Percentiles rank a stretch among this genome's conserved stretches.
These are phyloP conservation scores for Noccaea bulbosa DNA, from an alignment of 345 rosid species.

Conservation along the genomic window DNA sequence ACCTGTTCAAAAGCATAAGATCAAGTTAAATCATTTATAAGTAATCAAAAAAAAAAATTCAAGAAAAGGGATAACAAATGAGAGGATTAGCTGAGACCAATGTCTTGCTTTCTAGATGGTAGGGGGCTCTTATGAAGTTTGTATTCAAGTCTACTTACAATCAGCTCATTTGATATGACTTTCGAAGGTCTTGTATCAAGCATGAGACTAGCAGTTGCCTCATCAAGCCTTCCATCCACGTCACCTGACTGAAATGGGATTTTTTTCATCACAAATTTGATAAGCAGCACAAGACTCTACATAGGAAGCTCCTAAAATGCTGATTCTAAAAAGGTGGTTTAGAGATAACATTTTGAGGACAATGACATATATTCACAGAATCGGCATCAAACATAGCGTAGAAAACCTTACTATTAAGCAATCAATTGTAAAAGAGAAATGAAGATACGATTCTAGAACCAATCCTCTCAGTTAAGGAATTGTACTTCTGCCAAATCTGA, in stretches of 20 bases:
- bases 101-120: conserved; percentile 13
- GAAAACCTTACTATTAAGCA: conserved; percentile 21
- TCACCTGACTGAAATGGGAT: conserved; percentile 62
- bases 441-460: conserved; percentile 12
- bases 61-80: not conserved
- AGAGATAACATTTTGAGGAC: not conserved
- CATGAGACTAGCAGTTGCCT: conserved; percentile 84
- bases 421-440: conserved; percentile 3
- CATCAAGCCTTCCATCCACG: conserved; percentile 86
- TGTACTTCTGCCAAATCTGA: not conserved
- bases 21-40: conserved; percentile 27
- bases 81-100: conserved; percentile 13
- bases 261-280: conserved; percentile 6
- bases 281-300: conserved; percentile 32
- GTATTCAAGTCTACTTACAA: conserved; percentile 63
- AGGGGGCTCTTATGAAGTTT: conserved; percentile 27
- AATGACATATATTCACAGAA: conserved; percentile 19
- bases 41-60: not conserved
- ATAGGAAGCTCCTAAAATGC: not conserved
- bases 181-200: conserved; percentile 94
- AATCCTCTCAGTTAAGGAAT: not conserved
- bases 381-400: not conserved
- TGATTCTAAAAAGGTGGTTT: not conserved
- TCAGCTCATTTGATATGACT: conserved; percentile 88
- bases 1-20: conserved; percentile 58